Base-by-base conservation (phyloP, 169 alveolate genomes). In the Prorocentrum cordatum region DNA sequence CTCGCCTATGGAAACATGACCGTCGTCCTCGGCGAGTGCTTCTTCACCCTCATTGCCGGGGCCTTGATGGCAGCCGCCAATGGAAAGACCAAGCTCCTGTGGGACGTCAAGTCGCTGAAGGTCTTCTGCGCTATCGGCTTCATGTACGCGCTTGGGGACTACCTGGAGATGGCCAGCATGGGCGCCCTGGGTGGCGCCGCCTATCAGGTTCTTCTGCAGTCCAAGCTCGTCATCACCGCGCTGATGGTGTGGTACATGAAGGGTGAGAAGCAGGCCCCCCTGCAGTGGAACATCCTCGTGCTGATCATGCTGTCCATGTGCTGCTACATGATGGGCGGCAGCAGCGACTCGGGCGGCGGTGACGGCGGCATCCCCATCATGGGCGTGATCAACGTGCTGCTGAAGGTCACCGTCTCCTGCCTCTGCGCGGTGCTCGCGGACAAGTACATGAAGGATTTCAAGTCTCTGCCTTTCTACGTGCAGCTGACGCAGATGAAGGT, bases 281-380 rank as follows among this genome's bases (percentile, higher is more conserved):
- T 80, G 50, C 90, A 80, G 79, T 80, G 90, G 90, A 80, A 80
- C 79, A 80, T 80, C 39, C 27, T 80, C 68, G 36, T 80, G 42
- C 24, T 80, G 79, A 79, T 80, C 39, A 80, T 80, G 90, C 50
- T 80, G 38, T 80, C 90, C 79, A 80, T 80, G 90, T 80, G 90
- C 58, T 77, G 61, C 68, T 80, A 80, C 79, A 80, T 80, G 90
- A 67, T 80, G 4, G 90, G 90, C 18, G 90, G 75, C 75, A 29
- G 39, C 64, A 58, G 87, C 58, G 87, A 77, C 73, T 58, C 73
- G 36, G 36, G 42, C 35, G 73, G 87, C 24, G 87, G 73, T 2
- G 77, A 58, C 77, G 66, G 14, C 18, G 83, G 64, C 38, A 80
- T 80, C 35, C 90, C 90, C 5, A 80, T 80, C 62, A 39, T 39